These are phyloP conservation scores for Thermomyces lanuginosus DNA, from an alignment of 2,329 filamentous ascomycete genomes.

Conservation along the genomic window DNA sequence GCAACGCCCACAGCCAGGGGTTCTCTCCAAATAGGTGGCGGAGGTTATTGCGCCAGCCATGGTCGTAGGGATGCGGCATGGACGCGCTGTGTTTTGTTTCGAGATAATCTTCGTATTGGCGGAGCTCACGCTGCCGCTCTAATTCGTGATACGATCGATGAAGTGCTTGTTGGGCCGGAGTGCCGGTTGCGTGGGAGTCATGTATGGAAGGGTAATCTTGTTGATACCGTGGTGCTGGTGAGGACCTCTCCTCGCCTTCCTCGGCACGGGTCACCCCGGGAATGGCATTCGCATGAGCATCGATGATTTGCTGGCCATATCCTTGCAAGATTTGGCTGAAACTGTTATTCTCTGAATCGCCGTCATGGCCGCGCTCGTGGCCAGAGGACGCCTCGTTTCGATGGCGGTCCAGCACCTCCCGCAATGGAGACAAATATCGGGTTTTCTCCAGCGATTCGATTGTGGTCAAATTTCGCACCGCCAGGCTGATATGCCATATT, in stretches of 20 bases:
- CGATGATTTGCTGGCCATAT: slow-evolving; percentile 57
- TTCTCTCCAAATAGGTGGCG: slow-evolving; percentile 63
- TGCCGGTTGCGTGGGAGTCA: slow-evolving; percentile 11
- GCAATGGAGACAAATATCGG: slow-evolving; percentile 69
- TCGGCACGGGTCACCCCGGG: slow-evolving; percentile 67
- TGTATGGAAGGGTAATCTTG: slow-evolving; percentile 6
- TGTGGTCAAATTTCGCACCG: slow-evolving; percentile 67
- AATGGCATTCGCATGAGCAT: slow-evolving; percentile 66
- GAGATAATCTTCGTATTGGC: slow-evolving; percentile 63
- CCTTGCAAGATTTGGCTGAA: slow-evolving; percentile 35
- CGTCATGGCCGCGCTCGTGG: slow-evolving; percentile 15
- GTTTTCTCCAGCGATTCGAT: slow-evolving; percentile 96
- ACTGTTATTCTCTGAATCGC: slow-evolving; percentile 17
- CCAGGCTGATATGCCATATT: slow-evolving; percentile 75
- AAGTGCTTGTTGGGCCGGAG: slow-evolving; percentile 31
- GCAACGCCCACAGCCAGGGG: slow-evolving; percentile 59
- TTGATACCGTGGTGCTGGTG: slow-evolving; percentile 13
- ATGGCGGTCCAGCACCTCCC: slow-evolving; percentile 51
- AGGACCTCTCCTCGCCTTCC: slow-evolving; percentile 53
- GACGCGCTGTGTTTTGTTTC: slow-evolving; percentile 78
- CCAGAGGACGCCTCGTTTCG: slow-evolving; percentile 27
- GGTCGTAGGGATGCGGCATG: slow-evolving; percentile 83
- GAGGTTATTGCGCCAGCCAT: slow-evolving; percentile 68
- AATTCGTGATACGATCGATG: slow-evolving; percentile 36
- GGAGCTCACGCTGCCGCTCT: slow-evolving; percentile 48